A percentile compares a stretch with the other conserved stretches of the same genome.
Conservation (phyloP, 2,329 filamentous ascomycete species). For the Camillea tinctor region DNA sequence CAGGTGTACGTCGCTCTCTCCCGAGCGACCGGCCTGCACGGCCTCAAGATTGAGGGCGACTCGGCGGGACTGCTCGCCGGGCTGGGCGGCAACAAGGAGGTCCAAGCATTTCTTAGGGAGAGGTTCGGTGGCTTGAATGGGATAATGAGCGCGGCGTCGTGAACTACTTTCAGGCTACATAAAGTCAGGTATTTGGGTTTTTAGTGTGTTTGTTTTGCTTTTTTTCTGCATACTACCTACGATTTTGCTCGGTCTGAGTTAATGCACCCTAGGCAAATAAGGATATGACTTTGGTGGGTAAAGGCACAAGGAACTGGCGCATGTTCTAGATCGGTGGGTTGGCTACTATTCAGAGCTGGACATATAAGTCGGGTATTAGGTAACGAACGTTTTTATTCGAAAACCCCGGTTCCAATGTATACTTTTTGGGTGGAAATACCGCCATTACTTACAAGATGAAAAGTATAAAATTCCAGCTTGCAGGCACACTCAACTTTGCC, state of each 20-base stretch:
- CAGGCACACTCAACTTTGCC: too few species aligned
- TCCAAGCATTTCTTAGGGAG: conserved; percentile 34
- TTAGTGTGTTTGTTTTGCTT: background rate
- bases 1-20: conserved; percentile 65
- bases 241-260: too few species aligned
- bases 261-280: background rate
- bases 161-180: background rate
- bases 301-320: background rate
- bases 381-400: too few species aligned
- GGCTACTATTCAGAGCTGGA: background rate
- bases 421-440: too few species aligned
- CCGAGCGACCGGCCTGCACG: conserved; percentile 50
- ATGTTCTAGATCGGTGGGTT: background rate
- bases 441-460: too few species aligned
- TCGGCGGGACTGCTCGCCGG: conserved; percentile 27
- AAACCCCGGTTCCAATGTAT: too few species aligned
- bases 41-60: conserved; percentile 42
- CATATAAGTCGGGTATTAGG: background rate
- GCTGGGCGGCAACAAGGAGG: conserved; percentile 33
- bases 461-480: too few species aligned
- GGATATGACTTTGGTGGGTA: too few species aligned
- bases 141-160: background rate
- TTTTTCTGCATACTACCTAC: background rate
- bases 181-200: background rate
- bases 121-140: conserved; percentile 32